Evolutionary conservation across 1,284 basidiomycete species (phyloP).

Genomic region (Ustilago nuda): DNA sequence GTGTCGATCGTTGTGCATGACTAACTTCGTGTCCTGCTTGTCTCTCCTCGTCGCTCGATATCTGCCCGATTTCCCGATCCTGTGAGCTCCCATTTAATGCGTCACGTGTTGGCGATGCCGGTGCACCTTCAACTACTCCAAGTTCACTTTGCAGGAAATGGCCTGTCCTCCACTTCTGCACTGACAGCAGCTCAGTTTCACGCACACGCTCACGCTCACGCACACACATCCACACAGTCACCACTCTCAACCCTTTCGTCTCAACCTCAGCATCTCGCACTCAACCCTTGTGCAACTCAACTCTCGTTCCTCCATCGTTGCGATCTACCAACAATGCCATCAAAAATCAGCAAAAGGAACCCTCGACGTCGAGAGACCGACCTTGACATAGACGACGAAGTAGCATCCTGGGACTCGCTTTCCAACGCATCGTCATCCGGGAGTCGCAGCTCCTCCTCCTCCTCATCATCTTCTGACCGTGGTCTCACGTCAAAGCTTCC

Average conservation of each 20-base stretch:
- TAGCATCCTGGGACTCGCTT: conserved; percentile 14
- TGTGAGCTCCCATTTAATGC: no score
- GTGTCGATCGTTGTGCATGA: no score
- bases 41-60: no score
- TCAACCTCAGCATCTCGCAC: background rate
- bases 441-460: conserved; percentile 13
- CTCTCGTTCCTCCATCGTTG: no score
- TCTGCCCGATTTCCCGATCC: no score
- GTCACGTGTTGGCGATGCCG: no score
- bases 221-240: no score
- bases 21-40: no score
- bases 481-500: conserved; percentile 19
- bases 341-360: background rate
- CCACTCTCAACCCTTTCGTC: background rate
- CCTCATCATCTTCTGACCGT: conserved; percentile 7
- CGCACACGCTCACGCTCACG: background rate
- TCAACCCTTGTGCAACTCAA: no score
- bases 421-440: conserved; percentile 13
- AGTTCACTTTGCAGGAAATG: no score
- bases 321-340: no score
- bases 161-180: background rate
- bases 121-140: no score
- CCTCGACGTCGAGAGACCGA: background rate
- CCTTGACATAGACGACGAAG: conserved; percentile 7
- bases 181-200: conserved; percentile 1